These are phyloP conservation scores for Thalassiosira allenii DNA, from an alignment of 352 stramenopile species.

Conservation along the genomic window DNA sequence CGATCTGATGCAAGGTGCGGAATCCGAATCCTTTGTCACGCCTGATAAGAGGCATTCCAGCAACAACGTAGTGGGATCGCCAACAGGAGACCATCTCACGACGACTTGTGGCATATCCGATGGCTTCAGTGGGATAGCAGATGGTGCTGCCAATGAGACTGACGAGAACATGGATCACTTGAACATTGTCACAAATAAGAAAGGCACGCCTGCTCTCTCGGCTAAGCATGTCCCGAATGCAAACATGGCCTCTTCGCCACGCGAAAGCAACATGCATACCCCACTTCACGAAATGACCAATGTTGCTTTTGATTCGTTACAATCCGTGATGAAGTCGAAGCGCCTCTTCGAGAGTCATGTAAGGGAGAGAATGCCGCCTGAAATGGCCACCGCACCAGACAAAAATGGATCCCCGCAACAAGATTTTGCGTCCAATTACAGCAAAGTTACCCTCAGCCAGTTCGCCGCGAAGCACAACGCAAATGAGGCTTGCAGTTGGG, in stretches of 20 bases:
- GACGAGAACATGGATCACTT: no score
- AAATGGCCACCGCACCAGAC: no score
- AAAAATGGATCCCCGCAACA: background rate
- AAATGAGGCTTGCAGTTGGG: slow-evolving; percentile 11
- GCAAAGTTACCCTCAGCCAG: slow-evolving; percentile 27
- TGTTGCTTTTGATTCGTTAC: slow-evolving; percentile 23
- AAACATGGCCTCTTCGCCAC: slow-evolving; percentile 22
- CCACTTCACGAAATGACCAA: slow-evolving; percentile 44
- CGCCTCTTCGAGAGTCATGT: slow-evolving; percentile 42
- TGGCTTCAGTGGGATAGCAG: no score
- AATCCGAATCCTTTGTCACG: slow-evolving; percentile 12
- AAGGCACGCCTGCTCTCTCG: slow-evolving; percentile 1
- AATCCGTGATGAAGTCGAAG: slow-evolving; percentile 62
- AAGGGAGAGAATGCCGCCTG: slow-evolving; percentile 20
- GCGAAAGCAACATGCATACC: slow-evolving; percentile 26
- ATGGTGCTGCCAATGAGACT: no score
- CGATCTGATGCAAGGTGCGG: no score
- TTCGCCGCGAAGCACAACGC: slow-evolving; percentile 14
- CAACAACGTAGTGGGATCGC: background rate
- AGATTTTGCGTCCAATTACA: slow-evolving; percentile 14
- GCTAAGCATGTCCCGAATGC: no score
- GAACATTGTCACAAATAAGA: slow-evolving; percentile 38
- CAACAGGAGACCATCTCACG: no score
- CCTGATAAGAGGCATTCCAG: slow-evolving; percentile 15
- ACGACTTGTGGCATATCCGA: no score